Percentiles rank a stretch among this genome's conserved stretches.
These are phyloP conservation scores for Podaxis mareebaensis DNA, from an alignment of 768 basidiomycete species.

Conservation along the genomic window DNA sequence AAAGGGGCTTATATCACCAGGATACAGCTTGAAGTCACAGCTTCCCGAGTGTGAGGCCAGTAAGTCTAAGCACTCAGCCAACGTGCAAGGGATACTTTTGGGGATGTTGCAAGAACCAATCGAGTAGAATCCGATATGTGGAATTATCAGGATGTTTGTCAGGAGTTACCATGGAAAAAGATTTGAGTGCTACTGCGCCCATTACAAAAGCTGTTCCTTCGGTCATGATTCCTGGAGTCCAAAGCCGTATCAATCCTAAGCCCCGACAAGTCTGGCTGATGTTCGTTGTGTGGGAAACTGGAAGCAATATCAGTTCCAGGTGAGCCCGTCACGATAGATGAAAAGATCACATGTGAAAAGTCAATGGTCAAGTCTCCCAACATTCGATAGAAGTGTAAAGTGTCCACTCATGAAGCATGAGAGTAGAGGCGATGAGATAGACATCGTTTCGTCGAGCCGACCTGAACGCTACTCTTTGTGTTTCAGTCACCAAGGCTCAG, in stretches of 20 bases:
- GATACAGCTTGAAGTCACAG: too few relatives aligned
- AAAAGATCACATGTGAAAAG: too few relatives aligned
- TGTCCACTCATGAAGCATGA: too few relatives aligned
- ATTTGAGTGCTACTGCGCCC: not conserved
- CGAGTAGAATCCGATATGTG: not conserved
- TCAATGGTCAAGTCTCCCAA: too few relatives aligned
- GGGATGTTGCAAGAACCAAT: not conserved
- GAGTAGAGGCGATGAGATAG: not conserved
- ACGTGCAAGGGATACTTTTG: not conserved
- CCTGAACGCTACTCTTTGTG: not conserved
- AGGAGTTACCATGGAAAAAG: constrained; percentile 11
- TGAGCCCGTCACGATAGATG: too few relatives aligned
- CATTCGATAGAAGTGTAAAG: too few relatives aligned
- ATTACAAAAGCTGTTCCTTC: not conserved
- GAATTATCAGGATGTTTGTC: constrained; percentile 2
- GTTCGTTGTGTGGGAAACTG: not conserved
- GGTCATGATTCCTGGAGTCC: not conserved
- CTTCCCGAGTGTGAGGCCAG: too few relatives aligned
- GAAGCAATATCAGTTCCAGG: not conserved
- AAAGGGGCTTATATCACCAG: too few relatives aligned
- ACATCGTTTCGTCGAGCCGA: not conserved
- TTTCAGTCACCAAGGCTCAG: not conserved
- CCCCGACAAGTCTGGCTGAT: not conserved
- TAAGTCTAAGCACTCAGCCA: too few relatives aligned
- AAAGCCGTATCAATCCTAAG: not conserved